These are phyloP conservation scores for Furcasterigmium sp. DNA, from an alignment of 2,329 filamentous ascomycete genomes.

Conservation along the genomic window DNA sequence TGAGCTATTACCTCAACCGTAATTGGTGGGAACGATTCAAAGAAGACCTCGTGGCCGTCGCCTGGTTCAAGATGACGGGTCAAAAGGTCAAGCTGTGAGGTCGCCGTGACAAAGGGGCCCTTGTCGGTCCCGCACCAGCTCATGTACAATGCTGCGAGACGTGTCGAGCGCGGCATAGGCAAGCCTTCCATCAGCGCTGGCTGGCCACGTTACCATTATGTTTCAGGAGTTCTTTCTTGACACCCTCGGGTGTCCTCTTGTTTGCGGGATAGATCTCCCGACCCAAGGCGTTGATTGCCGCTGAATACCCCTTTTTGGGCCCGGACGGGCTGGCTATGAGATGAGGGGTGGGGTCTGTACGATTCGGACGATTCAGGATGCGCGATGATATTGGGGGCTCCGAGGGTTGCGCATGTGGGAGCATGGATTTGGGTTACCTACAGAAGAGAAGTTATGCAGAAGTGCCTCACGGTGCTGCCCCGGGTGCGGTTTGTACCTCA, in stretches of 20 bases:
- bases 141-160: neutral
- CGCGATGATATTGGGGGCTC: too few species aligned
- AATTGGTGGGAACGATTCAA: slow-evolving; percentile 74
- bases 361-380: too few species aligned
- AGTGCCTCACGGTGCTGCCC: too few species aligned
- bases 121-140: neutral
- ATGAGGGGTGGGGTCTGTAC: too few species aligned
- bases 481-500: too few species aligned
- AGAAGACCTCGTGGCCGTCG: slow-evolving; percentile 56
- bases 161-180: neutral
- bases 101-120: neutral
- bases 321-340: too few species aligned
- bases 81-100: slow-evolving; percentile 50
- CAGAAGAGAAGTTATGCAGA: too few species aligned
- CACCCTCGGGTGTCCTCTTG: too few species aligned
- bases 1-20: slow-evolving; percentile 86
- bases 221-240: too few species aligned
- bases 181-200: neutral
- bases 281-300: slow-evolving; percentile 1
- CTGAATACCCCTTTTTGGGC: neutral
- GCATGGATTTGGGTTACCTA: too few species aligned
- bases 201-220: neutral
- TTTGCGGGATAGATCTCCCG: too few species aligned
- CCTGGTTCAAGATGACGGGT: slow-evolving; percentile 61
- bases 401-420: too few species aligned